Conservation (phyloP, 192 early-diverging fungal species). For the Coemansia sp. region DNA sequence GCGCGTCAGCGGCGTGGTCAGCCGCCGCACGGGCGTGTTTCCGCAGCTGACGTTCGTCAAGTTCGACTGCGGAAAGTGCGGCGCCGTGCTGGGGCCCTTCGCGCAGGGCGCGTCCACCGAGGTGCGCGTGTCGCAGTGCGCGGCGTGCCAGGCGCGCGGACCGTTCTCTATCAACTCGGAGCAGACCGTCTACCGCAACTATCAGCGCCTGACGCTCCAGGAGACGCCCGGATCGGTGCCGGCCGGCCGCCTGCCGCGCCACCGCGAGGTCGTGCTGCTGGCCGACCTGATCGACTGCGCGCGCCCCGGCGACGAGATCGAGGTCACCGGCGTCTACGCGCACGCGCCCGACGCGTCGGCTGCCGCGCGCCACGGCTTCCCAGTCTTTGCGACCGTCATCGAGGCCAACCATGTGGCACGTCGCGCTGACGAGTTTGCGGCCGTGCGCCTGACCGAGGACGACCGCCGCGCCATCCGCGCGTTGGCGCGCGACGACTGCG, state of each 20-base stretch:
- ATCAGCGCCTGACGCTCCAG: slow-evolving; percentile 95
- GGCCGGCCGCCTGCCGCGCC: slow-evolving; percentile 91
- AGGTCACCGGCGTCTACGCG: slow-evolving; percentile 93
- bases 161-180: slow-evolving; percentile 92
- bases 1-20: slow-evolving; percentile 90
- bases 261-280: slow-evolving; percentile 90
- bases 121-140: slow-evolving; percentile 82
- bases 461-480: slow-evolving; percentile 78
- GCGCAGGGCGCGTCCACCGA: slow-evolving; percentile 91
- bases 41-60: slow-evolving; percentile 98
- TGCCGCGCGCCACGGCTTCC: slow-evolving; percentile 93
- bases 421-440: slow-evolving; percentile 87
- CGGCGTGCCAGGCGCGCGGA: slow-evolving; percentile 87
- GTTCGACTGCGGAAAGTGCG: slow-evolving; percentile 95
- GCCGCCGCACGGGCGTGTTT: slow-evolving; percentile 91
- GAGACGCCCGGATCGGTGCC: slow-evolving; percentile 96
- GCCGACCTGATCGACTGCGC: slow-evolving; percentile 97
- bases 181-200: slow-evolving; percentile 97
- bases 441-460: slow-evolving; percentile 88
- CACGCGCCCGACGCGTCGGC: slow-evolving; percentile 93
- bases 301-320: slow-evolving; percentile 95
- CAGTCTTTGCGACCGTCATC: slow-evolving; percentile 94
- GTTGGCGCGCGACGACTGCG: slow-evolving; percentile 75
- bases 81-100: slow-evolving; percentile 87
- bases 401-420: slow-evolving; percentile 95